These are phyloP conservation scores for Mortierella antarctica DNA, from an alignment of 192 early-diverging fungal species.

Conservation along the genomic window DNA sequence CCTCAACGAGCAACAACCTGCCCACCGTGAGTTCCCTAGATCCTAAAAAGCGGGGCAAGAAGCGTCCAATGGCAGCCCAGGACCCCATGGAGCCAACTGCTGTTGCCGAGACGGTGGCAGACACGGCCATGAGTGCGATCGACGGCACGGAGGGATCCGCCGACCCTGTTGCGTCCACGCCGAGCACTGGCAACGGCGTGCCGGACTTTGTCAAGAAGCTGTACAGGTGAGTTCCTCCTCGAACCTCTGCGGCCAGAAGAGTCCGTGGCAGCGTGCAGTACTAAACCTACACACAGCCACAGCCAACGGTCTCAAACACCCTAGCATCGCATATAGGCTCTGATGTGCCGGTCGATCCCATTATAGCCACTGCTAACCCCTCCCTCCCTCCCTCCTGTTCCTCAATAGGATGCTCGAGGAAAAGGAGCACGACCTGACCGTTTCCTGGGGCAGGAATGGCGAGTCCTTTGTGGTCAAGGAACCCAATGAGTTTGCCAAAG, in stretches of 20 bases:
- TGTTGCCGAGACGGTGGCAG: neutral
- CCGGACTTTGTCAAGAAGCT: slow-evolving; percentile 76
- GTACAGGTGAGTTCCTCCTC: slow-evolving; percentile 53
- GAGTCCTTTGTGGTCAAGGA: slow-evolving; percentile 80
- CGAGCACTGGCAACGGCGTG: slow-evolving; percentile 46
- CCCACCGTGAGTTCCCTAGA: slow-evolving; percentile 41
- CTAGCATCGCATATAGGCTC: too few species aligned
- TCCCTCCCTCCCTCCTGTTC: neutral
- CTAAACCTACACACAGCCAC: slow-evolving; percentile 1
- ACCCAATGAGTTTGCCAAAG: slow-evolving; percentile 66
- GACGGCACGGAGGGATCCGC: slow-evolving; percentile 6
- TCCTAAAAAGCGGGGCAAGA: slow-evolving; percentile 37
- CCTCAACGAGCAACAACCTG: neutral
- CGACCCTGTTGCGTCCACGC: neutral
- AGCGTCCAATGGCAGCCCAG: slow-evolving; percentile 40
- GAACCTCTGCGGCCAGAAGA: neutral
- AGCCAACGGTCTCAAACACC: neutral
- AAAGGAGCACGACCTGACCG: slow-evolving; percentile 63
- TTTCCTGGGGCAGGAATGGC: slow-evolving; percentile 73
- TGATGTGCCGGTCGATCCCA: too few species aligned
- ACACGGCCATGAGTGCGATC: slow-evolving; percentile 7
- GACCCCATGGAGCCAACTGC: slow-evolving; percentile 14
- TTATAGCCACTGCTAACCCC: too few species aligned
- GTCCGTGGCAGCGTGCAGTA: neutral
- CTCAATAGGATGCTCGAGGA: slow-evolving; percentile 76